A percentile compares a stretch with the other conserved stretches of the same genome.
phyloP scores from a whole-genome alignment of 805 yeast species.

The Clavispora vitiphila region DNA sequence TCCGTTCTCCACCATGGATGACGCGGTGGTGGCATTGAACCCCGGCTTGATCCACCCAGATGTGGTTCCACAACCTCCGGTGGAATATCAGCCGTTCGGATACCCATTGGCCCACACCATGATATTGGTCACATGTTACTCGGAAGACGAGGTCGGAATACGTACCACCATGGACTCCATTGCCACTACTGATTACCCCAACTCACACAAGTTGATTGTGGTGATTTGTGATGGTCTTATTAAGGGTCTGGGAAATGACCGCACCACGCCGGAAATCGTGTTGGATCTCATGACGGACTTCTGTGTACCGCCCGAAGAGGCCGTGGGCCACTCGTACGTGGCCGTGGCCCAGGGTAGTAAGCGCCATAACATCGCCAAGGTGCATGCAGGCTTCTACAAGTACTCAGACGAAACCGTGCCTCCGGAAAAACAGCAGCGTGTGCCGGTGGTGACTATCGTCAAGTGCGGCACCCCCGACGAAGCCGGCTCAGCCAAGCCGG shows the following conservation, averaged over 20 bases:
- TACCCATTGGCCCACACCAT: constrained; percentile 53
- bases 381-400: constrained; percentile 89
- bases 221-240: constrained; percentile 91
- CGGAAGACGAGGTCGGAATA: constrained; percentile 84
- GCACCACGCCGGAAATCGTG: constrained; percentile 85
- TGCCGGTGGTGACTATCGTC: constrained; percentile 73
- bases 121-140: constrained; percentile 77
- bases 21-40: constrained; percentile 43
- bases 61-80: constrained; percentile 88
- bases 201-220: constrained; percentile 82
- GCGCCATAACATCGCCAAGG: constrained; percentile 97
- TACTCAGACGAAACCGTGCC: constrained; percentile 76
- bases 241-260: constrained; percentile 89
- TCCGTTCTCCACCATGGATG: constrained; percentile 30
- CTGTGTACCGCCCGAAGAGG: constrained; percentile 66
- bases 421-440: constrained; percentile 75
- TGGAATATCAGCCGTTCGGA: constrained; percentile 73
- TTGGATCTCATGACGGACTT: constrained; percentile 77
- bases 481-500: constrained; percentile 62
- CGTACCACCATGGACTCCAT: constrained; percentile 87
- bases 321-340: constrained; percentile 79
- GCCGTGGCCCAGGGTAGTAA: constrained; percentile 93
- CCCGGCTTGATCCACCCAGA: constrained; percentile 65
- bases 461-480: constrained; percentile 88
- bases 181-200: constrained; percentile 94